Evolutionary conservation across 2,329 filamentous ascomycete genomes (phyloP).

Genomic region (Clarireedia homoeocarpa): DNA sequence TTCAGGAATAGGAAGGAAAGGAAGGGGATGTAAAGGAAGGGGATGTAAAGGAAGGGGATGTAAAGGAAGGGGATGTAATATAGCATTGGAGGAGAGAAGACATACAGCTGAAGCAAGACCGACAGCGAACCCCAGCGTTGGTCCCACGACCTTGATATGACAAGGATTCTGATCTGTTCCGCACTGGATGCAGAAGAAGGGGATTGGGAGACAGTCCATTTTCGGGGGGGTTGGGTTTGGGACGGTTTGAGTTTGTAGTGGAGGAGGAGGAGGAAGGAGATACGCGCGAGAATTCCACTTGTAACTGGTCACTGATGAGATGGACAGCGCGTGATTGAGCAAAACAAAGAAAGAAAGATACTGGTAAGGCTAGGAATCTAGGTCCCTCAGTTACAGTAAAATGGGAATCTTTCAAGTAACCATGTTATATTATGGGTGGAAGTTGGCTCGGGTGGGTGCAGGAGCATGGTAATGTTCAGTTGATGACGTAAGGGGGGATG

Average conservation of each 20-base stretch:
- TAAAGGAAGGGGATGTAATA: neutral
- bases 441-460: too few species aligned
- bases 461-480: too few species aligned
- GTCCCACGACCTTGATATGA: conserved; percentile 48
- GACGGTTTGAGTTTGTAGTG: neutral
- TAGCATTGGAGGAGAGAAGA: conserved; percentile 8
- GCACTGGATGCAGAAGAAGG: conserved; percentile 32
- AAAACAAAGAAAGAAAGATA: too few species aligned
- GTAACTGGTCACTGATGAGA: too few species aligned
- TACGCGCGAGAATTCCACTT: too few species aligned
- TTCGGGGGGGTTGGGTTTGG: neutral
- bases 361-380: too few species aligned
- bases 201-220: conserved; percentile 10
- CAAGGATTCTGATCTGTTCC: conserved; percentile 49
- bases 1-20: neutral
- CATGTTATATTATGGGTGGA: too few species aligned
- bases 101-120: conserved; percentile 42
- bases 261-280: neutral
- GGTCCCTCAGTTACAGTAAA: too few species aligned
- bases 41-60: neutral
- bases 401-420: too few species aligned
- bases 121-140: conserved; percentile 40
- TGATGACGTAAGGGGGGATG: too few species aligned
- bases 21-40: neutral
- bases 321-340: too few species aligned